These are phyloP conservation scores for Populus euphratica DNA, from an alignment of 345 rosid species.

Conservation along the genomic window DNA sequence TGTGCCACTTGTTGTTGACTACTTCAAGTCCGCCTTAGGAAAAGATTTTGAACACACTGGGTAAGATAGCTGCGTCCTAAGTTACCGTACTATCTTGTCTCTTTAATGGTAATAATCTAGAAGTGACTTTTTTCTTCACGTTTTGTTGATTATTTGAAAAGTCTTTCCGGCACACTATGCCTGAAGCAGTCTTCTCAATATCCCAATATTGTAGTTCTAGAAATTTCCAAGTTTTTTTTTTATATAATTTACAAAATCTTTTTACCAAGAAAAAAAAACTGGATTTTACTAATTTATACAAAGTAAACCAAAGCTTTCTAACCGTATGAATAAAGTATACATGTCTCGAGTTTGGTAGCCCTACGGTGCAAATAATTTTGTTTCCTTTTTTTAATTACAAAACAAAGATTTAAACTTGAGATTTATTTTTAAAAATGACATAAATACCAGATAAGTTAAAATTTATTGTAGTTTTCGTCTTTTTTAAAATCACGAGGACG, in stretches of 20 bases:
- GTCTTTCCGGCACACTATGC: neutral
- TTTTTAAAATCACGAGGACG: neutral
- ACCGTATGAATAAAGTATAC: no score
- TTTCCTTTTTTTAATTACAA: no score
- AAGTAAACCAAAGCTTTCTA: no score
- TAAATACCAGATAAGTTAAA: no score
- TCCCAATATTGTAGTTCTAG: neutral
- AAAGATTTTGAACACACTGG: slow-evolving; percentile 44
- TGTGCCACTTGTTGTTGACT: slow-evolving; percentile 28
- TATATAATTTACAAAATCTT: no score
- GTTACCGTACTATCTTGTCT: neutral
- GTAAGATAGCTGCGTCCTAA: slow-evolving; percentile 22
- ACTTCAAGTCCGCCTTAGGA: slow-evolving; percentile 44
- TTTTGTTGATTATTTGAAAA: neutral
- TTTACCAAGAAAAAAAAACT: no score
- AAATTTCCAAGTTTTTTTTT: neutral
- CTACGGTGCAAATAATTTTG: no score
- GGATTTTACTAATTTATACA: no score
- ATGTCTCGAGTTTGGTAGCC: no score
- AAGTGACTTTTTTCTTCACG: neutral
- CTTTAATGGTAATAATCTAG: neutral
- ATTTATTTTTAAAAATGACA: no score
- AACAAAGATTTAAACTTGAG: no score
- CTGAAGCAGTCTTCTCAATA: neutral
- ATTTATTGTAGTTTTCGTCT: no score